Evolutionary conservation across 1,284 basidiomycete genomes (phyloP).

Genomic region (Melampsora larici-populina): DNA sequence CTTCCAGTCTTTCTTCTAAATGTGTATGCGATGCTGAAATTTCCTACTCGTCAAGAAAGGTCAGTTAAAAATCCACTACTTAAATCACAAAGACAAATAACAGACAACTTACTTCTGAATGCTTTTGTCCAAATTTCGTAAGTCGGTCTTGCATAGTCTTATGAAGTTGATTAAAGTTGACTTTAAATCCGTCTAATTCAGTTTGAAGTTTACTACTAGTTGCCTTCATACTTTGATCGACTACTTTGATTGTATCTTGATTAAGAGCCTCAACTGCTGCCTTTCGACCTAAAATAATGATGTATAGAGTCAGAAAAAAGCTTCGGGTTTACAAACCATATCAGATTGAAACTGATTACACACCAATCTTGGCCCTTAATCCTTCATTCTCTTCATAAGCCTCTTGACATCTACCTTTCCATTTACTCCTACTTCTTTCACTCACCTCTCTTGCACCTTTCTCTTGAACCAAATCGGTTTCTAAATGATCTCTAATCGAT

Average conservation of each 20-base stretch:
- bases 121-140: conserved; percentile 14
- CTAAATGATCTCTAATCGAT: conserved; percentile 44
- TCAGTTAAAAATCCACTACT: not conserved
- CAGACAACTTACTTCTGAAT: conserved; percentile 16
- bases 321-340: not conserved
- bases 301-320: not conserved
- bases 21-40: not conserved
- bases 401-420: conserved; percentile 35
- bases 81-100: not conserved
- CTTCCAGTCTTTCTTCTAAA: not conserved
- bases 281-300: conserved; percentile 25
- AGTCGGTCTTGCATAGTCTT: conserved; percentile 18
- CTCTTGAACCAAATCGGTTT: conserved; percentile 17
- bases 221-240: conserved; percentile 30
- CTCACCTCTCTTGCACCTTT: conserved; percentile 4
- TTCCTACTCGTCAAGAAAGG: not conserved
- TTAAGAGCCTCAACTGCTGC: conserved; percentile 36
- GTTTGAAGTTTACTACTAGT: conserved; percentile 13
- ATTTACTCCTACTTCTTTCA: conserved; percentile 39
- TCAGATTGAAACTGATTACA: not conserved
- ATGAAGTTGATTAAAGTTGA: conserved; percentile 26
- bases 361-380: conserved; percentile 41
- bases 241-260: conserved; percentile 32
- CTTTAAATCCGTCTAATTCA: conserved; percentile 26
- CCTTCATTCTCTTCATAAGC: conserved; percentile 43